phyloP scores from a whole-genome alignment of 352 stramenopile genomes.

The Halophytophthora polymorphica region DNA sequence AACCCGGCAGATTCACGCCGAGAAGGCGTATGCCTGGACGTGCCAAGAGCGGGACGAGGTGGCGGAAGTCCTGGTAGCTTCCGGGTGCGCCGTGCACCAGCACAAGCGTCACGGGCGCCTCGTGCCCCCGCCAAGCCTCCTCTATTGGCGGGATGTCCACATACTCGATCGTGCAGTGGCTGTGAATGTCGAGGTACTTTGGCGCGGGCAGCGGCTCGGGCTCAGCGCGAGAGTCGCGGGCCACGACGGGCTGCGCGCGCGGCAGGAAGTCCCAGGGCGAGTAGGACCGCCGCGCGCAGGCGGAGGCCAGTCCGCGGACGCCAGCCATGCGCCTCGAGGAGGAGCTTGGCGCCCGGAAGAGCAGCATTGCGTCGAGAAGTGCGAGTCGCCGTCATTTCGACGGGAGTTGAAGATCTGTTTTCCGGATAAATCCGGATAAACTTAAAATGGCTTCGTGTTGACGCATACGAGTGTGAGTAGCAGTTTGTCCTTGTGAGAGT shows the following conservation, averaged over 20 bases:
- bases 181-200: constrained; percentile 15
- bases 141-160: constrained; percentile 13
- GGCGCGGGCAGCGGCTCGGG: constrained; percentile 23
- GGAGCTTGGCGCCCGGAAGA: background rate
- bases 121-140: background rate
- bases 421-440: background rate
- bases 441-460: background rate
- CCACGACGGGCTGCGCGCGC: constrained; percentile 6
- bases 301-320: constrained; percentile 9
- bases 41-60: constrained; percentile 32
- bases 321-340: constrained; percentile 6
- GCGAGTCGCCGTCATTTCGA: too few relatives aligned
- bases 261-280: constrained; percentile 16
- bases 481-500: too few relatives aligned
- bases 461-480: too few relatives aligned
- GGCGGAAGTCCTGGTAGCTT: constrained; percentile 42
- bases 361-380: too few relatives aligned
- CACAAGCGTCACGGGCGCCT: constrained; percentile 29
- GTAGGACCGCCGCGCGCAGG: constrained; percentile 11
- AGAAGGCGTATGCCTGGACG: constrained; percentile 16
- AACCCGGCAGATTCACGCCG: constrained; percentile 29
- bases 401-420: background rate
- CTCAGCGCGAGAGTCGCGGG: constrained; percentile 13
- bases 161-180: constrained; percentile 30
- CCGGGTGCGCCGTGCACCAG: constrained; percentile 48